Evolutionary conservation across 2,329 filamentous ascomycete genomes (phyloP), one percentile per base, ranked within the genome.

Genomic region (Coleophoma crateriformis): DNA sequence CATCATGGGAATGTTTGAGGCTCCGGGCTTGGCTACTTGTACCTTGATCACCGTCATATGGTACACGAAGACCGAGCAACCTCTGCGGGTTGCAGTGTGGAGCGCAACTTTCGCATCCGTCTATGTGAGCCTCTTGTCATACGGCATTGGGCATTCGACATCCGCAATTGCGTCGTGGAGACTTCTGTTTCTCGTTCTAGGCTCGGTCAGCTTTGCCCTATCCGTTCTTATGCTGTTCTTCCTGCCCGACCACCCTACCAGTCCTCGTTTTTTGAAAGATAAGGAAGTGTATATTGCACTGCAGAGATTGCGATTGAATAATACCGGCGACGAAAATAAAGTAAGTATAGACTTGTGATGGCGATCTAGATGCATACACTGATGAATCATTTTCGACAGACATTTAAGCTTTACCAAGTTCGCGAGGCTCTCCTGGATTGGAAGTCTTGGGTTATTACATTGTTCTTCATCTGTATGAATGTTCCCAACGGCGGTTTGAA

Each of bases 21-120:
- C 32, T 4, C 27, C 46, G 2, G 27, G n/a, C 11, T 10, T 41
- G n/a, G 27, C 33, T 13, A 20, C 15, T 6, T 47, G 34, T 17
- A 20, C 14, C 5, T 7, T 87, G 1, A 72, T 87, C 56, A 85
- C 81, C 1, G 77, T 72, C 4, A 79, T 85, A 66, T 87, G 82
- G 82, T 87, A 85, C 58, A 86, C 84, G 1, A 83, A 82, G 62
- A 73, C 72, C 47, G 83, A 87, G 61, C 83, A 86, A 65, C 79
- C 78, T 2, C 68, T 71, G 1, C 71, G 84, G 2, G 77, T 77
- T 2, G 76, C 74, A 2, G 75, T 85, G 49, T 87, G 83, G 84
- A 85, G 85, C 66, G 75, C 70, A 41, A 80, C 80, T 6, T 75
- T 74, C 45, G 81, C 76, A 1, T 78, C 80, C 61, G 79, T 84